Evolutionary conservation across 2,329 filamentous ascomycete genomes (phyloP), one percentile per base, ranked within the genome.

Genomic region (Claviceps capensis): DNA sequence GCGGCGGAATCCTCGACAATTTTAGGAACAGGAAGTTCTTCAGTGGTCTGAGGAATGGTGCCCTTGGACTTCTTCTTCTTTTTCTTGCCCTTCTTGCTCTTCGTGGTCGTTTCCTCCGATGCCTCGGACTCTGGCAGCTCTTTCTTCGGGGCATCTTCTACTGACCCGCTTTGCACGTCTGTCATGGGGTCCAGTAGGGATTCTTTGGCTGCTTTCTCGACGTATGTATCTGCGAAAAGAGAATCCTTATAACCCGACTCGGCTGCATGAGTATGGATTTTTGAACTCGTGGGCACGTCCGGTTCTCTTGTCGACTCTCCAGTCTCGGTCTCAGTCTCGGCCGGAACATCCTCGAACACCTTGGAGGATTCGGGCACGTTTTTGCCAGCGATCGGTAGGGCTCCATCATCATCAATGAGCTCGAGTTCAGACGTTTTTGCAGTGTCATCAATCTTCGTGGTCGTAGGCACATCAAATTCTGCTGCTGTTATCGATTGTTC

Each of bases 51-150:
- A 38, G 37, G 7, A 13, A 41, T 16, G 9, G 34, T 36, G 16
- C 47, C 36, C 37, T 49, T 55, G 41, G 52, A 45, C 30, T 46
- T 56, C 42, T 51, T 53, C 38, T 53, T 58, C 43, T 51, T 61
- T 44, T 52, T 57, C 55, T 55, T 58, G 43, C 41, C 47, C 55
- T 56, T 58, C 53, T 58, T 57, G 40, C 50, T 47, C 55, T 56
- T 58, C 53, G 58, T 57, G 40, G 49, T 47, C 11, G 46, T 14
- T 6, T 40, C 9, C n/a, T 48, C 47, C 19, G 41, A 40, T 2
- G 30, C 7, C 3, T 53, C 50, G 19, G 43, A 19, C 19, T 48
- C 44, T n/a, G 50, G 5, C 16, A 23, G 34, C 14, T 50, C 54
- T 11, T 48, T 22, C 3, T 48, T 19, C 9, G 47, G 9, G 26